phyloP scores from a whole-genome alignment of 768 basidiomycete species.

The Hebeloma cylindrosporum region DNA sequence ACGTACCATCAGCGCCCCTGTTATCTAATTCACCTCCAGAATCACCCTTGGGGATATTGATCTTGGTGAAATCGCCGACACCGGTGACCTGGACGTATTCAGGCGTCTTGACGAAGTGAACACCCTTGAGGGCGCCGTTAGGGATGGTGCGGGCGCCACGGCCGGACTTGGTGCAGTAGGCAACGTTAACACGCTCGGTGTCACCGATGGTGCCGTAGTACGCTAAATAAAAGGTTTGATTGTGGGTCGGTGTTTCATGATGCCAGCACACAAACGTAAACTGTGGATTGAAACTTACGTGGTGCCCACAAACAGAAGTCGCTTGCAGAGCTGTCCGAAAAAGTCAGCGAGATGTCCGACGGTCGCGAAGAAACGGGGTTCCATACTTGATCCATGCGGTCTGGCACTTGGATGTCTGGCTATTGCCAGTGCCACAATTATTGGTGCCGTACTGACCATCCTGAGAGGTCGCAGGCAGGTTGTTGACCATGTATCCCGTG shows the following conservation, averaged over 20 bases:
- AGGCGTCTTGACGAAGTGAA: constrained; percentile 66
- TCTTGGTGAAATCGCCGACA: constrained; percentile 64
- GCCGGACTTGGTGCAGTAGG: constrained; percentile 75
- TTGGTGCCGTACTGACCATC: constrained; percentile 66
- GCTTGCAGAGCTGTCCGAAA: constrained; percentile 44
- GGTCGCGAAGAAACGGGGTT: background rate
- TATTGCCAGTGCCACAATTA: constrained; percentile 60
- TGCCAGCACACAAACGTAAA: background rate
- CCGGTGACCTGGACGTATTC: constrained; percentile 66
- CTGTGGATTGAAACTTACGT: constrained; percentile 26
- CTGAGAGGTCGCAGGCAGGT: constrained; percentile 50
- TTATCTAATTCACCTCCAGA: constrained; percentile 73
- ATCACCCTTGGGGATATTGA: constrained; percentile 60
- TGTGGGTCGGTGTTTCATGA: constrained; percentile 9
- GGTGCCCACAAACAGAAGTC: constrained; percentile 78
- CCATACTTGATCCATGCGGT: constrained; percentile 65
- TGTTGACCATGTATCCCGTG: constrained; percentile 42
- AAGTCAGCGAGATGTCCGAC: too few species aligned
- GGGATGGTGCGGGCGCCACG: constrained; percentile 76
- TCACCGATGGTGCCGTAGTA: constrained; percentile 57
- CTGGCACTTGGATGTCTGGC: constrained; percentile 65
- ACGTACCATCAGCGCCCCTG: constrained; percentile 58
- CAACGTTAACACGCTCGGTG: constrained; percentile 66
- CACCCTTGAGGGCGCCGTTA: constrained; percentile 59
- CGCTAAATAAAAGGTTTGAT: constrained; percentile 18